phyloP scores from a whole-genome alignment of 306 rosid species.

The Calophaca sinica region DNA sequence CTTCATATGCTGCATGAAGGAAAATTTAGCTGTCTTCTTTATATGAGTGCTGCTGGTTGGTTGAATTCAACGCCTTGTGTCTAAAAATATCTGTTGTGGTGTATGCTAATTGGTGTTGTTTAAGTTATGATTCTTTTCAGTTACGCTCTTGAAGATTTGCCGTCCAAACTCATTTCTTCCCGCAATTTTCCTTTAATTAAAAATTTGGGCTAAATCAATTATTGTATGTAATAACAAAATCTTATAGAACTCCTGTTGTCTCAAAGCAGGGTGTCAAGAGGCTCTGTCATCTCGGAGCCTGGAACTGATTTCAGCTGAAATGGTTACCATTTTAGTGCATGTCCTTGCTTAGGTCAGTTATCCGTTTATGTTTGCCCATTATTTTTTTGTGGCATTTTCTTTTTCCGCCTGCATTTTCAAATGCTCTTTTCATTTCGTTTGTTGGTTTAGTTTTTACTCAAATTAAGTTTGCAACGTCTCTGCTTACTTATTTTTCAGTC shows the following conservation, averaged over 20 bases:
- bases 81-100: conserved; percentile 30
- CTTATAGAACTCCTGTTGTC: conserved; percentile 92
- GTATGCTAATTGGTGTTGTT: conserved; percentile 38
- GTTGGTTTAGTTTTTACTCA: conserved; percentile 58
- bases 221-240: conserved; percentile 52
- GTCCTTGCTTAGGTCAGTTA: conserved; percentile 95
- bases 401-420: conserved; percentile 65
- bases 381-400: conserved; percentile 64
- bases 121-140: conserved; percentile 51
- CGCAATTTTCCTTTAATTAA: conserved; percentile 65
- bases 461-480: conserved; percentile 54
- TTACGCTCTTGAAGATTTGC: conserved; percentile 63
- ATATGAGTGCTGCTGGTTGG: conserved; percentile 27
- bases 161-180: conserved; percentile 66
- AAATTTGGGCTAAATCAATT: conserved; percentile 66
- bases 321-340: conserved; percentile 90
- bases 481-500: conserved; percentile 46
- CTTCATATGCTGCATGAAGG: background rate
- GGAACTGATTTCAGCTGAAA: conserved; percentile 97
- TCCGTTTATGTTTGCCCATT: conserved; percentile 70
- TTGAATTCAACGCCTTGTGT: conserved; percentile 8
- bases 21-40: background rate
- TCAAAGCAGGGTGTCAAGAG: conserved; percentile 98
- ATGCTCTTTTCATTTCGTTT: conserved; percentile 52
- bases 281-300: conserved; percentile 95